Conservation (phyloP, 2,329 filamentous ascomycete genomes). For the Clonostachys byssicola region DNA sequence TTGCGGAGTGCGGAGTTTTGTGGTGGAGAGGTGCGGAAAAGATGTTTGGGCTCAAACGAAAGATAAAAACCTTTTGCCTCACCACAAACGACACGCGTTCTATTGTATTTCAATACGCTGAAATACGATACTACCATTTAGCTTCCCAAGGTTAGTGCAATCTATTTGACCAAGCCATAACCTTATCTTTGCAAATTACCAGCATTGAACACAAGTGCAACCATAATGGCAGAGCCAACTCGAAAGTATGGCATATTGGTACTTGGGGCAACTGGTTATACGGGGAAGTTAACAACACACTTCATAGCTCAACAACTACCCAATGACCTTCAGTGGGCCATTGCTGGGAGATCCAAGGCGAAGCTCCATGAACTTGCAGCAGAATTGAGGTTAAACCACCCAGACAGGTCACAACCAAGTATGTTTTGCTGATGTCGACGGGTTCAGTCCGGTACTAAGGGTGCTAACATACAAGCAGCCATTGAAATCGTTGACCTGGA, state of each 20-base stretch:
- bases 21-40: no score
- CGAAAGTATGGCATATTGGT: conserved; percentile 55
- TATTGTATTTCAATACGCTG: no score
- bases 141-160: no score
- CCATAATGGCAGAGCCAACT: no score
- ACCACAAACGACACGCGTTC: no score
- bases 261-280: conserved; percentile 67
- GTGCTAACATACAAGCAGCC: conserved; percentile 18
- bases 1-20: no score
- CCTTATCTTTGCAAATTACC: no score
- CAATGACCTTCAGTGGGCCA: conserved; percentile 79
- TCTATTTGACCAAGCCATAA: no score
- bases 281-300: conserved; percentile 71
- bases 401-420: conserved; percentile 70
- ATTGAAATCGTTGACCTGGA: conserved; percentile 49
- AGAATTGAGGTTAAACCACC: conserved; percentile 61
- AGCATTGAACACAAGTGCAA: no score
- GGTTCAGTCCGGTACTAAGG: background rate
- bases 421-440: conserved; percentile 14
- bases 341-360: conserved; percentile 74
- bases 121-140: no score
- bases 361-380: conserved; percentile 70
- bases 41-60: no score
- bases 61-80: no score
- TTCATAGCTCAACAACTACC: conserved; percentile 69